A percentile compares a stretch with the other conserved stretches of the same genome.
These are phyloP conservation scores for Neophaeococcomyces aloes DNA, from an alignment of 2,329 filamentous ascomycete genomes.

Conservation along the genomic window DNA sequence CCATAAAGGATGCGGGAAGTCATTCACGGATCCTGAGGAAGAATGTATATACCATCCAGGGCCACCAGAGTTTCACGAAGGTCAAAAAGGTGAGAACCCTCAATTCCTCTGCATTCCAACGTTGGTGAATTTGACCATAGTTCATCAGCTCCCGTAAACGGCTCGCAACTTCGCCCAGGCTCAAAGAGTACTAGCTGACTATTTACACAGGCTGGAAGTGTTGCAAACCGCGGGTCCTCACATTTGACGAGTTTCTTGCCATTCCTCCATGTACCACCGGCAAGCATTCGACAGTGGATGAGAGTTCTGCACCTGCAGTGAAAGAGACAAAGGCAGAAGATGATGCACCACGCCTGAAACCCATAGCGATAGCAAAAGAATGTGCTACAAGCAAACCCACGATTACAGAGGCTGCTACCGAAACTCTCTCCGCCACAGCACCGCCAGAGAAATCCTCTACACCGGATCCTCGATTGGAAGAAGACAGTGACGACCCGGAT, in stretches of 20 bases:
- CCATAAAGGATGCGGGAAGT: conserved; percentile 89
- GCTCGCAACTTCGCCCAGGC: no score
- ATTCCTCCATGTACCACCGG: conserved; percentile 90
- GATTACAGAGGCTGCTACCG: conserved; percentile 1
- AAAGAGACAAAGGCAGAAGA: conserved; percentile 18
- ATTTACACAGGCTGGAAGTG: conserved; percentile 80
- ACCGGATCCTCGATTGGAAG: conserved; percentile 56
- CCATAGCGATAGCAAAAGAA: conserved; percentile 10
- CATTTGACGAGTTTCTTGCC: conserved; percentile 92
- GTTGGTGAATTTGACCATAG: no score
- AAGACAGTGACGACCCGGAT: conserved; percentile 75
- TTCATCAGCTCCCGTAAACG: no score
- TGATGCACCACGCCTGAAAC: conserved; percentile 18
- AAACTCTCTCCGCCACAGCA: conserved; percentile 22
- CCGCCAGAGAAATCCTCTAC: conserved; percentile 27
- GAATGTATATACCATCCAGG: conserved; percentile 86
- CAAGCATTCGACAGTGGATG: conserved; percentile 81
- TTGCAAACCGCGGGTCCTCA: conserved; percentile 92
- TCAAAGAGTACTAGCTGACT: no score
- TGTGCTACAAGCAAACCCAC: not conserved
- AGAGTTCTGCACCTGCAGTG: conserved; percentile 43
- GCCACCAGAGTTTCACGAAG: conserved; percentile 91
- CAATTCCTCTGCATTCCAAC: no score
- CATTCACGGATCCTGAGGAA: conserved; percentile 70
- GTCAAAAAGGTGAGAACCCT: conserved; percentile 77